A percentile compares a stretch with the other conserved stretches of the same genome.
Evolutionary conservation across 805 yeast genomes (phyloP).

Genomic region (Cyberlindnera meyerae): DNA sequence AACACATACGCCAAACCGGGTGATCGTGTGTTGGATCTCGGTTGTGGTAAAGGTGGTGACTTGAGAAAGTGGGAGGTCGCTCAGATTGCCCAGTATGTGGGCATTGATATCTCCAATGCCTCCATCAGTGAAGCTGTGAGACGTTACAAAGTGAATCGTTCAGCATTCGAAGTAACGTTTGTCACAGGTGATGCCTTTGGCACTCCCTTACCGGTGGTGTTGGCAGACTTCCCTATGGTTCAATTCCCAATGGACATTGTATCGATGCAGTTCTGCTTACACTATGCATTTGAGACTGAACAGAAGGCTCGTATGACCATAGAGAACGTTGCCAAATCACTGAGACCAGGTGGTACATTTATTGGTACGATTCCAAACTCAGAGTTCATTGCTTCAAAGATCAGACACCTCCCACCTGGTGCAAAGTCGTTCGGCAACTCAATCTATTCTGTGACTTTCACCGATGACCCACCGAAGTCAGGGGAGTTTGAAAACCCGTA

Average conservation of each 20-base stretch:
- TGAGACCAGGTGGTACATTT: slow-evolving; percentile 80
- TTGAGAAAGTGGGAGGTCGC: slow-evolving; percentile 82
- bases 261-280: slow-evolving; percentile 88
- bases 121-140: slow-evolving; percentile 80
- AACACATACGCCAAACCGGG: slow-evolving; percentile 56
- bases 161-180: slow-evolving; percentile 74
- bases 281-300: slow-evolving; percentile 89
- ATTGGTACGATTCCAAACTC: slow-evolving; percentile 94
- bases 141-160: slow-evolving; percentile 54
- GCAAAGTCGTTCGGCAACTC: slow-evolving; percentile 78
- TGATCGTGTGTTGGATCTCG: slow-evolving; percentile 71
- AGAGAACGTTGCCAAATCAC: slow-evolving; percentile 67
- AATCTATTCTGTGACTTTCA: slow-evolving; percentile 76
- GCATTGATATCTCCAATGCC: slow-evolving; percentile 87
- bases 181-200: slow-evolving; percentile 92
- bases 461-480: slow-evolving; percentile 68
- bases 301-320: slow-evolving; percentile 68
- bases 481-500: slow-evolving; percentile 70
- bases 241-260: slow-evolving; percentile 82
- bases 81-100: slow-evolving; percentile 70
- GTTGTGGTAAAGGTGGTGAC: slow-evolving; percentile 99
- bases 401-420: slow-evolving; percentile 47
- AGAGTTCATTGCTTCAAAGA: slow-evolving; percentile 69
- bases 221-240: slow-evolving; percentile 62
- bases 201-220: slow-evolving; percentile 58